Conservation (phyloP, 176 grass and related monocot species). For the Musa itinerans region DNA sequence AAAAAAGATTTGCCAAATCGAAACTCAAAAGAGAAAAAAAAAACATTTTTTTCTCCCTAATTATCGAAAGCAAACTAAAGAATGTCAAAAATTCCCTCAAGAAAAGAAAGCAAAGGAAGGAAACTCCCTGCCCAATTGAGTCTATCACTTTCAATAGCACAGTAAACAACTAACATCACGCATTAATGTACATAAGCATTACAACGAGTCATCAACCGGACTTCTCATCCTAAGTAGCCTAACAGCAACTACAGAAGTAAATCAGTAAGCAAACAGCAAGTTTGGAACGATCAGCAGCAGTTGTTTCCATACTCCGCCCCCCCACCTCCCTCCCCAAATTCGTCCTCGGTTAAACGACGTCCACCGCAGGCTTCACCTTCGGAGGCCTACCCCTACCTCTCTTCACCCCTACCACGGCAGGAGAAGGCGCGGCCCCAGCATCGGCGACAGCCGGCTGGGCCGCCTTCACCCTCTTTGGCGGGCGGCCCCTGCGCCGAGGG, state of each 20-base stretch:
- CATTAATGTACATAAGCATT: neutral
- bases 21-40: no score
- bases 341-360: neutral
- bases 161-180: neutral
- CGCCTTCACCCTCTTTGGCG: conserved; percentile 39
- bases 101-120: no score
- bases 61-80: no score
- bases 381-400: conserved; percentile 63
- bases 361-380: conserved; percentile 41
- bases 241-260: conserved; percentile 1
- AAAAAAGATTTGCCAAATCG: no score
- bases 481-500: conserved; percentile 40
- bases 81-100: no score
- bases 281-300: neutral
- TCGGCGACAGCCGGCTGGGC: neutral
- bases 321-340: no score
- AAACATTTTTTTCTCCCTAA: no score
- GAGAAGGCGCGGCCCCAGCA: neutral
- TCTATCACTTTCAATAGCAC: conserved; percentile 4
- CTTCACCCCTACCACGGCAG: conserved; percentile 20
- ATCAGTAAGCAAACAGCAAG: neutral
- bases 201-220: neutral
- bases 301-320: neutral
- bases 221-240: neutral
- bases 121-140: neutral